Conservation (phyloP, 1,284 basidiomycete species). For the Cryptococcus depauperatus region DNA sequence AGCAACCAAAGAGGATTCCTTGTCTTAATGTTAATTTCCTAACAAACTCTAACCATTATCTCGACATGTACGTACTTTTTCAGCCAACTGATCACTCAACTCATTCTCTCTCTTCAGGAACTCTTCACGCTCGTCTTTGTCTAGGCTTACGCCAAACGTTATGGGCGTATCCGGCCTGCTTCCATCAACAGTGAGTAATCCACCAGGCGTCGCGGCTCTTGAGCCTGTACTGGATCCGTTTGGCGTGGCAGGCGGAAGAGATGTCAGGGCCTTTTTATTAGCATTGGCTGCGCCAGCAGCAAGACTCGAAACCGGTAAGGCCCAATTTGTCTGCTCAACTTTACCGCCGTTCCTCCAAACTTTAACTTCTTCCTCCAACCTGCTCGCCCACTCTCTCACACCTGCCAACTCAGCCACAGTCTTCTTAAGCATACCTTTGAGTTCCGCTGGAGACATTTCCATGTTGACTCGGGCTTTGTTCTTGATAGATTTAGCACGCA, state of each 20-base stretch:
- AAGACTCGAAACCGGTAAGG: conserved; percentile 41
- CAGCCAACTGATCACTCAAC: conserved; percentile 83
- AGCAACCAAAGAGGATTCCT: conserved; percentile 68
- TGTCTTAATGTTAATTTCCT: too few species aligned
- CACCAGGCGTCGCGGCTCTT: conserved; percentile 67
- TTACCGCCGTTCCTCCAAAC: conserved; percentile 83
- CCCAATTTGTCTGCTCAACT: conserved; percentile 81
- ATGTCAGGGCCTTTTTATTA: conserved; percentile 47
- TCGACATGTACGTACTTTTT: conserved; percentile 50
- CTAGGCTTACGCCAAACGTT: conserved; percentile 59
- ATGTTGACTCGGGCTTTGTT: conserved; percentile 98
- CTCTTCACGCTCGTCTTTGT: conserved; percentile 95
- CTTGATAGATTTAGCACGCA: conserved; percentile 99
- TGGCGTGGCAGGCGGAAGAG: conserved; percentile 54
- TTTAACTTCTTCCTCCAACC: conserved; percentile 83
- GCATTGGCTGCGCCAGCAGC: conserved; percentile 14
- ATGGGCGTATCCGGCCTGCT: conserved; percentile 39
- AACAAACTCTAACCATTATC: not conserved
- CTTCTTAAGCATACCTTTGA: conserved; percentile 86
- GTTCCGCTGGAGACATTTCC: conserved; percentile 90
- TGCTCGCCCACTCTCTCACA: conserved; percentile 78
- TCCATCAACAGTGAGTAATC: conserved; percentile 18
- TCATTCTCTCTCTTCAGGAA: conserved; percentile 96
- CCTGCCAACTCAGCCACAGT: conserved; percentile 76
- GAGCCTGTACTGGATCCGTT: conserved; percentile 49